Conservation (phyloP, 768 basidiomycete genomes). For the Pleurotus eryngii region DNA sequence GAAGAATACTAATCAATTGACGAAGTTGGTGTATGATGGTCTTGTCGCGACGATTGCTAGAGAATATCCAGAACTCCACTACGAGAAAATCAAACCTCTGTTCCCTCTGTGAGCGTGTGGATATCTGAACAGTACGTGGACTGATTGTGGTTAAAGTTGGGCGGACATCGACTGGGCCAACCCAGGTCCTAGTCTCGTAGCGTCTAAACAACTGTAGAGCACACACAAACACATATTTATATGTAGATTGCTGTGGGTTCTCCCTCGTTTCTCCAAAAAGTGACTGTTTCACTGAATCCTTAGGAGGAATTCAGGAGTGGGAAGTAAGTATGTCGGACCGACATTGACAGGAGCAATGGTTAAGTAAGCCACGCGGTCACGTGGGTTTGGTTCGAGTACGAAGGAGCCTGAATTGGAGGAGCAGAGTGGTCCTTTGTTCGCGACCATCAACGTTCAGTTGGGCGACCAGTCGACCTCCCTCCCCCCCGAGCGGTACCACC, state of each 20-base stretch:
- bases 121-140: not conserved
- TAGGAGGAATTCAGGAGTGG: too few species aligned
- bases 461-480: slow-evolving; percentile 7
- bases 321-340: too few species aligned
- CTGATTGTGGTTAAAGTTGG: slow-evolving; percentile 27
- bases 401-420: not conserved
- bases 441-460: slow-evolving; percentile 1
- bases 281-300: not conserved
- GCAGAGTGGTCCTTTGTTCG: slow-evolving; percentile 5
- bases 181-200: not conserved
- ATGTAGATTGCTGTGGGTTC: too few species aligned
- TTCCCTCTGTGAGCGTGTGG: slow-evolving; percentile 55
- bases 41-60: slow-evolving; percentile 54
- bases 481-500: slow-evolving; percentile 8
- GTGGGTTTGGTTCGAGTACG: slow-evolving; percentile 1
- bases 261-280: not conserved
- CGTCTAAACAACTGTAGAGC: not conserved
- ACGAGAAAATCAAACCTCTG: slow-evolving; percentile 52
- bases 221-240: too few species aligned
- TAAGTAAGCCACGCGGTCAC: slow-evolving; percentile 4
- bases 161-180: slow-evolving; percentile 27
- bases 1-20: not conserved
- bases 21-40: slow-evolving; percentile 63
- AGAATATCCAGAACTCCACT: slow-evolving; percentile 66
- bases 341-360: not conserved